Percentiles rank a stretch among this genome's conserved stretches.
Evolutionary conservation across 2,329 filamentous ascomycete species (phyloP).

Genomic region (Phialophora expanda): DNA sequence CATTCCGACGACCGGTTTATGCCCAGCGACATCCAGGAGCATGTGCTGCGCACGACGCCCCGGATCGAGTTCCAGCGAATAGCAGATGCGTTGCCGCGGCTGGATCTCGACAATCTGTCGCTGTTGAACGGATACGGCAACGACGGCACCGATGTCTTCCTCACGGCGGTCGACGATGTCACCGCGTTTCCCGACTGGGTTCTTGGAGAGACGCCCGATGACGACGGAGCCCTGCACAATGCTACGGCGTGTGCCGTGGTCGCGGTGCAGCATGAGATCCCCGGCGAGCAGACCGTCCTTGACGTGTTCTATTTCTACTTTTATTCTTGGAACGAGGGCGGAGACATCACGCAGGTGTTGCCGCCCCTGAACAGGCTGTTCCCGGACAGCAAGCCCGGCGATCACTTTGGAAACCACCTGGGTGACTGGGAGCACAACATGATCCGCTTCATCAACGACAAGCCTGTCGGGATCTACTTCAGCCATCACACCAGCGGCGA

Average conservation of each 20-base stretch:
- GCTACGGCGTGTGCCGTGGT: slow-evolving; percentile 61
- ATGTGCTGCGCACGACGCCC: slow-evolving; percentile 55
- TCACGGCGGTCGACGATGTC: slow-evolving; percentile 53
- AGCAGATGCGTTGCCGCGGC: slow-evolving; percentile 46
- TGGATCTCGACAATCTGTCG: slow-evolving; percentile 54
- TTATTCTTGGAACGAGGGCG: slow-evolving; percentile 96
- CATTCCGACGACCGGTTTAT: slow-evolving; percentile 56
- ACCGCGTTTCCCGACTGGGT: slow-evolving; percentile 52
- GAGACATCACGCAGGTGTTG: slow-evolving; percentile 77
- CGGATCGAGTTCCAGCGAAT: slow-evolving; percentile 52
- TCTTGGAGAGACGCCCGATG: slow-evolving; percentile 60
- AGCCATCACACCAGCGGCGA: slow-evolving; percentile 67
- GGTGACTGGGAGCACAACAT: slow-evolving; percentile 98
- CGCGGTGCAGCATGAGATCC: slow-evolving; percentile 56
- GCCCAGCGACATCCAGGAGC: slow-evolving; percentile 56
- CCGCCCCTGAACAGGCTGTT: slow-evolving; percentile 31
- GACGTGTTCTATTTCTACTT: slow-evolving; percentile 99
- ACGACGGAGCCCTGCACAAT: slow-evolving; percentile 55
- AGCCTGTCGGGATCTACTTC: slow-evolving; percentile 70
- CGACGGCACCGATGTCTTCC: slow-evolving; percentile 53
- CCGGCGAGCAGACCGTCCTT: slow-evolving; percentile 58
- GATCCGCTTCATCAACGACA: slow-evolving; percentile 83
- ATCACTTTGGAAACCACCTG: slow-evolving; percentile 91
- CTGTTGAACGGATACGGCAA: slow-evolving; percentile 50
- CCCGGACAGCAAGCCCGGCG: slow-evolving; percentile 53